Evolutionary conservation across 495 filamentous ascomycete species (phyloP).

Genomic region (Evernia prunastri): DNA sequence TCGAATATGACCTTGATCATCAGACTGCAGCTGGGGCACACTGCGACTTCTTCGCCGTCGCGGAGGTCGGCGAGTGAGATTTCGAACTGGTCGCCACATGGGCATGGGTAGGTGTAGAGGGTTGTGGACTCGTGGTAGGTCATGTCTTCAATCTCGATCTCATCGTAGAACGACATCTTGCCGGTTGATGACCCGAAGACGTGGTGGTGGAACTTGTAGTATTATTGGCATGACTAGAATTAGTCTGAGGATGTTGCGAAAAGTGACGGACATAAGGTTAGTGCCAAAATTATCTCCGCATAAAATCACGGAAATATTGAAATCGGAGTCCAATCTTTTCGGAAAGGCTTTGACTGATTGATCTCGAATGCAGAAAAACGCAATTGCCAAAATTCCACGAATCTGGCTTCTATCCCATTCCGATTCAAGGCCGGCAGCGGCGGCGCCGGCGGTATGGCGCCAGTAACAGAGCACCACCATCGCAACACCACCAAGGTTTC

Average conservation of each 20-base stretch:
- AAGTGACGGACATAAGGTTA: not conserved
- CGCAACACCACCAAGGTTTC: constrained; percentile 77
- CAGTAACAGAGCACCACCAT: constrained; percentile 61
- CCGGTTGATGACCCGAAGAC: not conserved
- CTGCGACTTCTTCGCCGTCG: constrained; percentile 84
- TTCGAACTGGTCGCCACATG: constrained; percentile 95
- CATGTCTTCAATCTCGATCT: constrained; percentile 99
- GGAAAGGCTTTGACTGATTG: not conserved
- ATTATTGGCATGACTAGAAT: too few species aligned
- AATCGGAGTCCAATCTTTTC: too few species aligned
- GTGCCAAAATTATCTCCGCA: not conserved
- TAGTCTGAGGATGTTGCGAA: too few species aligned
- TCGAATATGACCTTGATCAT: constrained; percentile 97
- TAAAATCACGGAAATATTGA: not conserved
- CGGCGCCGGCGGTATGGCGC: constrained; percentile 60
- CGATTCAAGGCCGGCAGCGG: constrained; percentile 78
- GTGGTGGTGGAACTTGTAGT: too few species aligned
- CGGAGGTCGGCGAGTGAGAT: constrained; percentile 78
- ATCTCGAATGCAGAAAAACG: not conserved
- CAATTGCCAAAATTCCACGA: not conserved
- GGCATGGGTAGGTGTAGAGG: constrained; percentile 93
- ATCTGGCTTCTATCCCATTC: constrained; percentile 67
- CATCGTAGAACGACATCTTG: constrained; percentile 73
- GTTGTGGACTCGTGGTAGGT: constrained; percentile 76
- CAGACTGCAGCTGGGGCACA: constrained; percentile 92